Base-by-base conservation (phyloP, 495 filamentous ascomycete species). In the Talaromyces liani region DNA sequence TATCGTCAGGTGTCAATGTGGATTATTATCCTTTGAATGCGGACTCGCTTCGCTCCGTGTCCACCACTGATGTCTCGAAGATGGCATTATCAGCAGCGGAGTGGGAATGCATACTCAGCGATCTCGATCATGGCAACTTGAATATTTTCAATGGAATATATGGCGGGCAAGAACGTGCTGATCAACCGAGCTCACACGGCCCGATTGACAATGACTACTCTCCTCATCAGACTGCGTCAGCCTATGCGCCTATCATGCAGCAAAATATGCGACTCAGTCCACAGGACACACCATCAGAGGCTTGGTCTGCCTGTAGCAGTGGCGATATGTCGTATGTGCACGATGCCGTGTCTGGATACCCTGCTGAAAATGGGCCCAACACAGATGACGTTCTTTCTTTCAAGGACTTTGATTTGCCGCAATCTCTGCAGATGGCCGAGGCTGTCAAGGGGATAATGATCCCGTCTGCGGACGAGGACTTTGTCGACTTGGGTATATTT, bases 111-210 rank as follows among this genome's bases (percentile, higher is more conserved):
- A 81, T 94, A 1, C 78, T 93, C 18, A 86, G 87, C 47, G 86
- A 85, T 39, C 85, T 96, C 75, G 91, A 94, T 64, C 85, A 85
- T 36, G 90, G 88, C 4, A 85, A 84, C 68, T 85, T 87, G 16
- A 93, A 91, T 69, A 85, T 93, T 9, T 94, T 92, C 79, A 90
- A 90, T 65, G 86, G 88, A 9, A 91, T 93, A 60, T 93, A 93
- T 68, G 91, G 89, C 56, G 88, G 88, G 14, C 84, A 84, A 53
- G 80, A 84, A 41, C 78, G 79, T 24, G 81, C 82, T 53, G 66
- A 80, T 72, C 68, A 76, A 71, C 65, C 72, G 69, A 72, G 78
- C 41, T 73, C 77, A 59, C 77, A 78, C 54, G 75, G 64, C 55
- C 66, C 14, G 25, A 63, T 58, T n/a, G 53, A 29, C 10, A 41